Evolutionary conservation across 176 grass and related monocot genomes (phyloP), one percentile per base, ranked within the genome.

Genomic region (Oryza glaberrima): DNA sequence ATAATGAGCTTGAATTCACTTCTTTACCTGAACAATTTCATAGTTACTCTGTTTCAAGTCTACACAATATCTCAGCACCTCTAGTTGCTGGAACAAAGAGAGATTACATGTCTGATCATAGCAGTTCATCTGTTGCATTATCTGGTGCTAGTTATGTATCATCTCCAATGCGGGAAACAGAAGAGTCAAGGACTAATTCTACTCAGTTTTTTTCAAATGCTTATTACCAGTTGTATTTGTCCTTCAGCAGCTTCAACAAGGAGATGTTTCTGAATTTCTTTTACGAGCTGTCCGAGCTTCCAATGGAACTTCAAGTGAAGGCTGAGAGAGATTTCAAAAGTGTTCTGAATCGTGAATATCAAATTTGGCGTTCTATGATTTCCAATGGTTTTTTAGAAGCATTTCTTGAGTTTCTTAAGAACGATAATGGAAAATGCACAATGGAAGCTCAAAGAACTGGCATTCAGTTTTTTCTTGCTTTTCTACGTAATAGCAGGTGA

Each of bases 361-460:
- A 92, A 60, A 69, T 80, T 89, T 88, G 63, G 23, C 82, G 52
- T 74, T 70, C 61, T 80, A 89, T 95, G 87, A 40, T 95, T 14
- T 87, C 78, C 30, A 95, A 92, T 89, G 93, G 96, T 65, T 98
- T 98, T 86, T 17, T 86, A 70, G 93, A 99, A 89, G 91, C 93
- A 87, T 87, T 99, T 71, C 83, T 89, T 76, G 67, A 81, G 10
- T 92, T 91, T 47, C 47, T 89, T 94, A 82, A 88, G 68, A 92
- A 87, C 85, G 85, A 83, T 32, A 75, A 25, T 81, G 75, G 65
- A 15, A 22, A 14, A 65, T 85, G 43, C 81, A 77, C 75, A 87
- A 80, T 86, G 26, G 77, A 91, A 83, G 79, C 79, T 84, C 87
- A 77, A 47, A 93, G 79, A 82, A 82, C 65, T 75, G 89, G 86